phyloP scores from a whole-genome alignment of 129 eudicot species.

The Flaveria robusta region DNA sequence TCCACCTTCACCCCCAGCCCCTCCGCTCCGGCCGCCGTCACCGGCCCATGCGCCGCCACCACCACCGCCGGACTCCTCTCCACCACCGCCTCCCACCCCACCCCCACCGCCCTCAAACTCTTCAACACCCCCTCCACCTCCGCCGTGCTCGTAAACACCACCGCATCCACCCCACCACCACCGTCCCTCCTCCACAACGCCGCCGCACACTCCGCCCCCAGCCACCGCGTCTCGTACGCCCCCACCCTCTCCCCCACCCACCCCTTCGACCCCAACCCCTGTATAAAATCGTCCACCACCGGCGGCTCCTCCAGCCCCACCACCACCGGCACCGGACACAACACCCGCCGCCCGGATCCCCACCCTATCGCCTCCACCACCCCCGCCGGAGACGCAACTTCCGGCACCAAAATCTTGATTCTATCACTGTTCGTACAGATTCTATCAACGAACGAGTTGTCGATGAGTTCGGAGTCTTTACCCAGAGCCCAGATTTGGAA shows the following conservation, averaged over 20 bases:
- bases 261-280: constrained; percentile 44
- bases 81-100: constrained; percentile 64
- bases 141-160: constrained; percentile 75
- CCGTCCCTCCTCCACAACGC: constrained; percentile 40
- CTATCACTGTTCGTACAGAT: constrained; percentile 47
- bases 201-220: constrained; percentile 52
- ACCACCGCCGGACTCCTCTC: constrained; percentile 60
- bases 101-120: constrained; percentile 68
- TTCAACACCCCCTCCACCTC: constrained; percentile 91
- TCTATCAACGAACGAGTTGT: constrained; percentile 33
- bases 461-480: constrained; percentile 60
- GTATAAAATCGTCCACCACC: constrained; percentile 64
- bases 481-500: constrained; percentile 71
- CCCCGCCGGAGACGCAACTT: constrained; percentile 53
- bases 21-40: constrained; percentile 88
- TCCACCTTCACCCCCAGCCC: constrained; percentile 67
- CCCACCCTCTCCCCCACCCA: constrained; percentile 68
- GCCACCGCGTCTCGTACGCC: constrained; percentile 86
- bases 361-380: constrained; percentile 63
- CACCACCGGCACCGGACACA: constrained; percentile 84
- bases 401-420: constrained; percentile 54
- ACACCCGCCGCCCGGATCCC: constrained; percentile 54
- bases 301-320: constrained; percentile 77
- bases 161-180: constrained; percentile 56
- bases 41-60: constrained; percentile 93